Conservation (phyloP, 768 basidiomycete genomes). For the Boletus coccyginus region DNA sequence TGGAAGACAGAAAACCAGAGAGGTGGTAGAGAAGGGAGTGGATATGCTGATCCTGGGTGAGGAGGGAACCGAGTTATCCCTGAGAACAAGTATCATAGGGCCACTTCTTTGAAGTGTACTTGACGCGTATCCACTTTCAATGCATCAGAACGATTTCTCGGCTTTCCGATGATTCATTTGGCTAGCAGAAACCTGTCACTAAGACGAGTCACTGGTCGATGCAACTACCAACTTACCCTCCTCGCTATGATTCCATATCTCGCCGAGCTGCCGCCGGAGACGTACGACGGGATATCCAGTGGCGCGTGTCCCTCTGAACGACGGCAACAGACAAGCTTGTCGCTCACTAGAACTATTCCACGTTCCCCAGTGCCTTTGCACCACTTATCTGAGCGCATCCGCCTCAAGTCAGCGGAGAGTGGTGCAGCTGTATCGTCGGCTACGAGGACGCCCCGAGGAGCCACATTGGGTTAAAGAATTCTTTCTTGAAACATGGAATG, state of each 20-base stretch:
- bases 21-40: slow-evolving; percentile 50
- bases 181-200: not conserved
- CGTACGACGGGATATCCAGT: too few relatives aligned
- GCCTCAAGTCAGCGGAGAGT: slow-evolving; percentile 48
- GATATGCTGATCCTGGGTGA: slow-evolving; percentile 38
- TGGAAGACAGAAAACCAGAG: slow-evolving; percentile 43
- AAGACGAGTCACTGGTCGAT: not conserved
- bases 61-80: slow-evolving; percentile 22
- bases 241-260: slow-evolving; percentile 22
- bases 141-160: not conserved
- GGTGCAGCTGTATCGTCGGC: slow-evolving; percentile 52
- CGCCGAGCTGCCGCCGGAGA: slow-evolving; percentile 56
- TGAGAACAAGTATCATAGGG: slow-evolving; percentile 32
- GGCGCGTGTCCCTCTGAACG: slow-evolving; percentile 42
- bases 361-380: slow-evolving; percentile 51
- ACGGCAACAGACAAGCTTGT: slow-evolving; percentile 51
- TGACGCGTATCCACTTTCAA: not conserved
- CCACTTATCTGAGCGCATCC: slow-evolving; percentile 58
- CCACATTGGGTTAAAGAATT: slow-evolving; percentile 47
- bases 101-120: slow-evolving; percentile 14
- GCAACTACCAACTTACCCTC: not conserved
- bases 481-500: slow-evolving; percentile 59
- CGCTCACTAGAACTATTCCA: slow-evolving; percentile 65
- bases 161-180: not conserved
- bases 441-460: slow-evolving; percentile 39